Conservation (phyloP, 2,329 filamentous ascomycete genomes). For the Chrysosporium keratinophilum region DNA sequence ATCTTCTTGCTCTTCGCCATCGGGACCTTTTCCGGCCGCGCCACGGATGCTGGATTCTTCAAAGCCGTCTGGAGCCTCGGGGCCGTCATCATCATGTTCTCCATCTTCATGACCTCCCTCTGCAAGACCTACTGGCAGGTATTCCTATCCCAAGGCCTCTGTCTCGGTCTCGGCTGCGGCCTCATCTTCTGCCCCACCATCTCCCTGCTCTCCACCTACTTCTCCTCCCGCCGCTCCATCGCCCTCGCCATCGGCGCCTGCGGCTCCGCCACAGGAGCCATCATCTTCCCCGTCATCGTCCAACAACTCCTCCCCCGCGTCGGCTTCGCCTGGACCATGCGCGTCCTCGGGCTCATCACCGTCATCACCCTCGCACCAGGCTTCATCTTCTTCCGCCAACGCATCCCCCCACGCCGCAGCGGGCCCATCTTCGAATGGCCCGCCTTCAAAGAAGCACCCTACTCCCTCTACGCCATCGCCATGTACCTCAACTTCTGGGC, state of each 20-base stretch:
- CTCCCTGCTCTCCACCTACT: constrained; percentile 51
- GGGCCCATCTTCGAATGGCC: constrained; percentile 43
- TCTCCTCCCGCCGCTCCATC: constrained; percentile 47
- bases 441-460: constrained; percentile 43
- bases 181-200: constrained; percentile 46
- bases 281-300: constrained; percentile 52
- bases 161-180: constrained; percentile 47
- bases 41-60: constrained; percentile 45
- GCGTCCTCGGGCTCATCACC: constrained; percentile 51
- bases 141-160: constrained; percentile 45
- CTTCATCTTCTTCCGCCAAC: constrained; percentile 39
- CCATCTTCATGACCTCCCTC: constrained; percentile 44
- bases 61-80: constrained; percentile 36
- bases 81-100: constrained; percentile 36
- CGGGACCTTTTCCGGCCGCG: constrained; percentile 43
- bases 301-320: constrained; percentile 48
- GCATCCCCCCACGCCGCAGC: constrained; percentile 41
- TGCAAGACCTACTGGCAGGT: constrained; percentile 42
- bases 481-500: constrained; percentile 43
- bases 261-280: constrained; percentile 52
- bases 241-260: constrained; percentile 51
- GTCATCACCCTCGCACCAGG: constrained; percentile 37
- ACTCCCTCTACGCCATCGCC: constrained; percentile 35
- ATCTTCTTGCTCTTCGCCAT: constrained; percentile 43
- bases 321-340: constrained; percentile 56